Percentiles rank a stretch among this genome's conserved stretches.
Evolutionary conservation across 176 grass and related monocot species (phyloP).

Genomic region (Aegilops umbellulata): DNA sequence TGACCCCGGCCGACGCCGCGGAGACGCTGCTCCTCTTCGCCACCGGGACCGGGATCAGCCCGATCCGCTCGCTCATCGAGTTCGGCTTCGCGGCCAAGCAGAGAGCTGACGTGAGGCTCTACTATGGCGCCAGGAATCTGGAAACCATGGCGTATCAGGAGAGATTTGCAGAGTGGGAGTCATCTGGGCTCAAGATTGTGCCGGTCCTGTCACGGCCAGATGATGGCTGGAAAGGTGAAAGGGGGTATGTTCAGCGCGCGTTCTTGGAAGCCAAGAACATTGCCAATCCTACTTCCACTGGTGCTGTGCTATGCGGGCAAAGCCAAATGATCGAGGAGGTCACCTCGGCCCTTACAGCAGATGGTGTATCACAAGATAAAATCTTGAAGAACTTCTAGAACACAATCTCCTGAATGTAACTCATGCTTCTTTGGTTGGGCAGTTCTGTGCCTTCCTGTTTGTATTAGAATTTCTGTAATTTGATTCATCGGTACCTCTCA

Average conservation of each 20-base stretch:
- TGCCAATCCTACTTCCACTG: slow-evolving; percentile 51
- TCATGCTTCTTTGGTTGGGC: not conserved
- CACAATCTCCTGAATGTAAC: not conserved
- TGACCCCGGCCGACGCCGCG: slow-evolving; percentile 44
- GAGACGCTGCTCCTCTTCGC: slow-evolving; percentile 72
- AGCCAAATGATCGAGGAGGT: slow-evolving; percentile 72
- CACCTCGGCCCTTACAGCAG: slow-evolving; percentile 47
- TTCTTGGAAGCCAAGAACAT: slow-evolving; percentile 70
- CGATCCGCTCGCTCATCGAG: slow-evolving; percentile 83
- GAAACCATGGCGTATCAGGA: slow-evolving; percentile 81
- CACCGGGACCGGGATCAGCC: slow-evolving; percentile 83
- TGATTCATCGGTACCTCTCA: not conserved
- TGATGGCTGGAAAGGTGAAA: slow-evolving; percentile 71
- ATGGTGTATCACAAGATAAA: slow-evolving; percentile 71
- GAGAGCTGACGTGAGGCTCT: slow-evolving; percentile 87
- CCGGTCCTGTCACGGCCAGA: slow-evolving; percentile 73
- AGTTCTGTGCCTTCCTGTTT: not conserved
- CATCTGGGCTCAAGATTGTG: slow-evolving; percentile 61
- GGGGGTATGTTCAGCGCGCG: slow-evolving; percentile 66
- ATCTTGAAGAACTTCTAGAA: slow-evolving; percentile 74
- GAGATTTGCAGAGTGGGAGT: slow-evolving; percentile 70
- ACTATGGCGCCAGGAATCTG: slow-evolving; percentile 83
- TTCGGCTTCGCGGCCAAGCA: slow-evolving; percentile 65
- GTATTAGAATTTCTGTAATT: not conserved
- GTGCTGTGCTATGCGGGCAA: slow-evolving; percentile 75